These are phyloP conservation scores for Obelidium mucronatum DNA, from an alignment of 192 early-diverging fungal genomes.

Conservation along the genomic window DNA sequence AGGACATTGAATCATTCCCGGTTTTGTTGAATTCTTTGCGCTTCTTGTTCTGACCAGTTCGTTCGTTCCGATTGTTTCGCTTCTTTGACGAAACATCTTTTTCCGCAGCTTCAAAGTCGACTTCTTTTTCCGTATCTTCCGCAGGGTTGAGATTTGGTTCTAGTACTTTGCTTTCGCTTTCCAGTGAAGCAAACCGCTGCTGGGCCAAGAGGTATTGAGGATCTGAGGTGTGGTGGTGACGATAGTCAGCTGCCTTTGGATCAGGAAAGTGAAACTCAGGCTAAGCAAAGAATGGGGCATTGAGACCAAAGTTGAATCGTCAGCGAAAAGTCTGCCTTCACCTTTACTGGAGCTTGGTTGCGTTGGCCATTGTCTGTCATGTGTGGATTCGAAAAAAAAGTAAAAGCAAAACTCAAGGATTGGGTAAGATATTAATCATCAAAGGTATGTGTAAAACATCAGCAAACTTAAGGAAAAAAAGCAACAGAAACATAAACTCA, in stretches of 20 bases:
- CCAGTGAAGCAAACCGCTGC: neutral
- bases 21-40: neutral
- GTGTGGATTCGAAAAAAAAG: no score
- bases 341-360: no score
- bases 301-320: no score
- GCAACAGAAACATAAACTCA: no score
- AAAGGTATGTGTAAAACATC: no score
- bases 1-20: conserved; percentile 39
- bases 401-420: no score
- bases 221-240: neutral
- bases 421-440: no score
- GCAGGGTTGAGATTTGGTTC: neutral
- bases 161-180: neutral
- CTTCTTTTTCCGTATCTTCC: neutral
- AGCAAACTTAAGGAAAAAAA: no score
- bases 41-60: conserved; percentile 44
- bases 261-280: neutral
- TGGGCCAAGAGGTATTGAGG: neutral
- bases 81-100: neutral
- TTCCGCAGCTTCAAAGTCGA: conserved; percentile 21
- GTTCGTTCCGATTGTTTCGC: no score
- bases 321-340: no score
- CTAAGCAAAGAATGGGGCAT: no score
- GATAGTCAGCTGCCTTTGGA: neutral
- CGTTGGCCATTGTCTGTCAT: no score